Base-by-base conservation (phyloP, 306 rosid genomes). In the Spatholobus suberectus region DNA sequence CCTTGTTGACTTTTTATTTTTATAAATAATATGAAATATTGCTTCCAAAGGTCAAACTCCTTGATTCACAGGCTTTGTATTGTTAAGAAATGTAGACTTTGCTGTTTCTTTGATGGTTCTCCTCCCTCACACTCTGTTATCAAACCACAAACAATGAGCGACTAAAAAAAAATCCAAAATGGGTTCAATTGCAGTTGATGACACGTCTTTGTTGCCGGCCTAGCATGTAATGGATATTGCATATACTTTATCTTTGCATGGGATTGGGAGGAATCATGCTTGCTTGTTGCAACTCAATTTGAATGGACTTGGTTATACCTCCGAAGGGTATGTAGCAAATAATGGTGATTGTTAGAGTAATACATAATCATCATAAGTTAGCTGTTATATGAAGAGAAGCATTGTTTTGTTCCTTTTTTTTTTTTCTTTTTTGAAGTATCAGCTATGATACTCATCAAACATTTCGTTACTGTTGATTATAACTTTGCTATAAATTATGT, bases 1-100 rank as follows among this genome's bases (percentile, higher is more conserved):
- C 76, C 20, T 59, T 54, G 51, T 73, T 49, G 26, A 40, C 70
- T 57, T 20, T 41, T 37, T 41, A 3, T 26, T 61, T 27, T 14
- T 27, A 37, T 40, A 63, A 78, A 73, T 52, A 52, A 73, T 41
- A 23, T 61, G 52, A 83, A 47, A 55, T 15, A 57, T 61, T 82
- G 38, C 76, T 76, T 82, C 81, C 70, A 63, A 75, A 75, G 34
- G 8, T 72, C 55, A 61, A 21, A 18, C 40, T 49, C 69, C 62
- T 9, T 68, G 10, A 15, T 23, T 70, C 35, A 1, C 35, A 0
- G 21, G 35, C 8, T 12, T 57, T 55, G 6, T 58, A 24, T 58
- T 58, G 35, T 23, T 58, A 58, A 58, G 0, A 59, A 59, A 13
- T 27, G 24, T 26, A 26, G 4, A 24, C 6, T 17, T 41, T 69